A percentile compares a stretch with the other conserved stretches of the same genome.
Evolutionary conservation across 2,329 filamentous ascomycete species (phyloP).

Genomic region (Chaetomium sp.): DNA sequence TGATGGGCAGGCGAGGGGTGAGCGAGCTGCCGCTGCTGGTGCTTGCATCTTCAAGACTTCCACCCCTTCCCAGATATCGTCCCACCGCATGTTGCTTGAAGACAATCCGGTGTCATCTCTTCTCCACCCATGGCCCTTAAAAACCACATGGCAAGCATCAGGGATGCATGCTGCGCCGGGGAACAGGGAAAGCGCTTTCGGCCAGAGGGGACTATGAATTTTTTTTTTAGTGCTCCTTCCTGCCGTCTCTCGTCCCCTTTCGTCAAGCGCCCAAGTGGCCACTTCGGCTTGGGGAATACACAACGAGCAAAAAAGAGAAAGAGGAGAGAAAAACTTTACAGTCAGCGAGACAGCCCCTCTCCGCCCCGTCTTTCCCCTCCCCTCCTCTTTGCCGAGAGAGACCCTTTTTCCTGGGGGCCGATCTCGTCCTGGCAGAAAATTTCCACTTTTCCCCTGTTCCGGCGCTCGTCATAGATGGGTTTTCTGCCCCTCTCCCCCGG

Average conservation of each 20-base stretch:
- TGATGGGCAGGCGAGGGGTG: constrained; percentile 16
- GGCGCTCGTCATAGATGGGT: constrained; percentile 23
- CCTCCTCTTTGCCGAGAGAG: constrained; percentile 17
- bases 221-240: background rate
- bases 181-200: constrained; percentile 18
- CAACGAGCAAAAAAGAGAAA: too few relatives aligned
- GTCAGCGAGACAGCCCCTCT: constrained; percentile 4
- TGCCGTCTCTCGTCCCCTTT: background rate
- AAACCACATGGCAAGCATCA: constrained; percentile 30
- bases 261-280: background rate
- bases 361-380: constrained; percentile 5
- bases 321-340: too few relatives aligned
- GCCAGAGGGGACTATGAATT: constrained; percentile 19
- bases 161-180: constrained; percentile 20
- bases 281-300: background rate
- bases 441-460: constrained; percentile 10
- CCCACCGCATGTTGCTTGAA: constrained; percentile 17
- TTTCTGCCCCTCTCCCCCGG: constrained; percentile 19
- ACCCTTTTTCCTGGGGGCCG: constrained; percentile 14
- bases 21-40: constrained; percentile 14
- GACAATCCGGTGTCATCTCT: constrained; percentile 13
- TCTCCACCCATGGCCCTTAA: constrained; percentile 19
- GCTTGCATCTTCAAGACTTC: constrained; percentile 14
- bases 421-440: constrained; percentile 17
- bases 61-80: constrained; percentile 10